A percentile compares a stretch with the other conserved stretches of the same genome.
phyloP scores from a whole-genome alignment of 768 basidiomycete species.

The Tricholoma flavovirens region DNA sequence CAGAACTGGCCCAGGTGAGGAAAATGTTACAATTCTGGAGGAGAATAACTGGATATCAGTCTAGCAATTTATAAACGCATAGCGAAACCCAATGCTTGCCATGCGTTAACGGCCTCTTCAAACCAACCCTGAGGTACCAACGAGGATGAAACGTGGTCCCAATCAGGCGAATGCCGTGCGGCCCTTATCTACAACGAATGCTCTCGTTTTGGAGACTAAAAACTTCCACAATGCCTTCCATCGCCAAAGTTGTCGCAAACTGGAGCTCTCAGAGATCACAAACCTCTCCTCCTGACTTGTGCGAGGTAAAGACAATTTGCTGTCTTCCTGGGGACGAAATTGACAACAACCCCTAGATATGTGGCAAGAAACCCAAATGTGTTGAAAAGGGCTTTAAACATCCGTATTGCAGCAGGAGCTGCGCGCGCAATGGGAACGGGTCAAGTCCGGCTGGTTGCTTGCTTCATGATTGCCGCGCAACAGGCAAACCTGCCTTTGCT shows the following conservation, averaged over 20 bases:
- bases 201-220: slow-evolving; percentile 4
- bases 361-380: slow-evolving; percentile 42
- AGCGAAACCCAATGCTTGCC: slow-evolving; percentile 12
- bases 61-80: slow-evolving; percentile 25
- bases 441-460: slow-evolving; percentile 36
- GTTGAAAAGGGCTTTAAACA: slow-evolving; percentile 51
- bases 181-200: slow-evolving; percentile 19
- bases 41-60: slow-evolving; percentile 2
- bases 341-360: slow-evolving; percentile 33
- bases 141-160: slow-evolving; percentile 27
- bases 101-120: slow-evolving; percentile 18
- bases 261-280: slow-evolving; percentile 30
- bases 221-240: slow-evolving; percentile 32
- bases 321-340: background rate
- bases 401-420: slow-evolving; percentile 55
- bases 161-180: slow-evolving; percentile 26
- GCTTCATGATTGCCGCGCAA: slow-evolving; percentile 48
- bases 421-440: slow-evolving; percentile 44
- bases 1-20: slow-evolving; percentile 14
- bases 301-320: slow-evolving; percentile 31
- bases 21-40: slow-evolving; percentile 1
- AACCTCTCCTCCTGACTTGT: slow-evolving; percentile 33
- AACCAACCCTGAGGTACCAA: slow-evolving; percentile 20
- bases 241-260: slow-evolving; percentile 36
- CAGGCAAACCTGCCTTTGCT: slow-evolving; percentile 44